Percentiles rank a stretch among this genome's conserved stretches.
Evolutionary conservation across 2,329 filamentous ascomycete genomes (phyloP).

Genomic region (Alternaria novae-zelandiae): DNA sequence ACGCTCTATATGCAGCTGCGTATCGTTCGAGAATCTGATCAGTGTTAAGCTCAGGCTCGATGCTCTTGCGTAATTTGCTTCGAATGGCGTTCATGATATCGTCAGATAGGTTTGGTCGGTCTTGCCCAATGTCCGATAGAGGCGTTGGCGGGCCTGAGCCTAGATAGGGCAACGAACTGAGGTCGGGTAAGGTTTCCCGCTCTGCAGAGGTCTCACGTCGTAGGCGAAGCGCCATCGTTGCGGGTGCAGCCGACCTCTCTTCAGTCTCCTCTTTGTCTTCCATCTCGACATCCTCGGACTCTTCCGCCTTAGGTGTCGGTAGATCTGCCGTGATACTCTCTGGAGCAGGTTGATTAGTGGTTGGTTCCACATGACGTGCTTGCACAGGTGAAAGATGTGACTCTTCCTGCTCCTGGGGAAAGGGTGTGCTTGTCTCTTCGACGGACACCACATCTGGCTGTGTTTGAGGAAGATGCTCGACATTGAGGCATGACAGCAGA

Average conservation of each 20-base stretch:
- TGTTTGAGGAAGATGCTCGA: constrained; percentile 34
- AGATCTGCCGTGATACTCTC: constrained; percentile 33
- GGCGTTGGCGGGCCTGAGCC: constrained; percentile 52
- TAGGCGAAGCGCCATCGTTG: constrained; percentile 40
- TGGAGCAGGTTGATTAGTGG: constrained; percentile 14
- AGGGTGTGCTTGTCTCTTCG: constrained; percentile 26
- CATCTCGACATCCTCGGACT: constrained; percentile 41
- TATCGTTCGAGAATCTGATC: constrained; percentile 47
- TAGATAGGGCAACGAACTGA: constrained; percentile 54
- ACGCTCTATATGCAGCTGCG: constrained; percentile 48
- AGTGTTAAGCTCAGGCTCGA: constrained; percentile 36
- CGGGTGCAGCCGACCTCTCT: constrained; percentile 37
- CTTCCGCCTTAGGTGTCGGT: constrained; percentile 45
- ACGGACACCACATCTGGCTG: constrained; percentile 8
- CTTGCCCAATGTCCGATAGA: constrained; percentile 51
- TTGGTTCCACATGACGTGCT: constrained; percentile 1
- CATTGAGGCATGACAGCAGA: constrained; percentile 48
- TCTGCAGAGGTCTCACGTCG: constrained; percentile 40
- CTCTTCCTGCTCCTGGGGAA: constrained; percentile 24
- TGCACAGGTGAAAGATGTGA: constrained; percentile 4
- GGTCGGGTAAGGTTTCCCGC: constrained; percentile 49
- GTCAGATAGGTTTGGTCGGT: constrained; percentile 46
- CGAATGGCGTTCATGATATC: constrained; percentile 46
- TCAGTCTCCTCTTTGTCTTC: constrained; percentile 26
- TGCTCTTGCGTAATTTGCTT: constrained; percentile 39